These are phyloP conservation scores for Trametes maxima DNA, from an alignment of 768 basidiomycete species.

Conservation along the genomic window DNA sequence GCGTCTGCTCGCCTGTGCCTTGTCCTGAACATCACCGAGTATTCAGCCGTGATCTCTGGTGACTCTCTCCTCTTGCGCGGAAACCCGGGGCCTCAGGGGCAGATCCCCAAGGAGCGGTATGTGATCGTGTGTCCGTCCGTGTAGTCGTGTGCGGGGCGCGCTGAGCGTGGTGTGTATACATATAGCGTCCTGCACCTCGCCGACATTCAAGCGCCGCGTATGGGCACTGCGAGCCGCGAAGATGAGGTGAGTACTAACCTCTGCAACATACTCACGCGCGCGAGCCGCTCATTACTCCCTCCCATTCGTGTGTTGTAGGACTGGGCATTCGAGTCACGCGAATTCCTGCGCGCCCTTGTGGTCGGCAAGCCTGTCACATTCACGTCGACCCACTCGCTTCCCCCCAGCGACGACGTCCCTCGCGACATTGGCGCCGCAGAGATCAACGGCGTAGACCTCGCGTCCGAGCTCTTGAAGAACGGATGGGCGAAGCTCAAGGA, in stretches of 20 bases:
- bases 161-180: not conserved
- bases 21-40: constrained; percentile 31
- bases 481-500: constrained; percentile 98
- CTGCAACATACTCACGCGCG: not conserved
- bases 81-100: constrained; percentile 76
- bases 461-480: constrained; percentile 73
- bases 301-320: constrained; percentile 46
- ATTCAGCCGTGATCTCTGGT: constrained; percentile 83
- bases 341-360: constrained; percentile 80
- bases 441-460: constrained; percentile 70
- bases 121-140: constrained; percentile 22
- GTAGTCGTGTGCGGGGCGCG: constrained; percentile 1
- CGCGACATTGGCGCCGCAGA: constrained; percentile 83
- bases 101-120: constrained; percentile 88
- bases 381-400: constrained; percentile 76
- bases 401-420: constrained; percentile 71
- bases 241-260: constrained; percentile 68
- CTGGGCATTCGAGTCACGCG: constrained; percentile 92
- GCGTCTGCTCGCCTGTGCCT: constrained; percentile 7
- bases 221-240: constrained; percentile 74
- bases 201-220: constrained; percentile 80
- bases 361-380: constrained; percentile 94
- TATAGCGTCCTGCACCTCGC: constrained; percentile 85
- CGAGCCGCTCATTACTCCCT: not conserved
- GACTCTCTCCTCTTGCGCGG: constrained; percentile 87